A percentile compares a stretch with the other conserved stretches of the same genome.
phyloP scores from a whole-genome alignment of 192 early-diverging fungal species.

The Coemansia furcata region DNA sequence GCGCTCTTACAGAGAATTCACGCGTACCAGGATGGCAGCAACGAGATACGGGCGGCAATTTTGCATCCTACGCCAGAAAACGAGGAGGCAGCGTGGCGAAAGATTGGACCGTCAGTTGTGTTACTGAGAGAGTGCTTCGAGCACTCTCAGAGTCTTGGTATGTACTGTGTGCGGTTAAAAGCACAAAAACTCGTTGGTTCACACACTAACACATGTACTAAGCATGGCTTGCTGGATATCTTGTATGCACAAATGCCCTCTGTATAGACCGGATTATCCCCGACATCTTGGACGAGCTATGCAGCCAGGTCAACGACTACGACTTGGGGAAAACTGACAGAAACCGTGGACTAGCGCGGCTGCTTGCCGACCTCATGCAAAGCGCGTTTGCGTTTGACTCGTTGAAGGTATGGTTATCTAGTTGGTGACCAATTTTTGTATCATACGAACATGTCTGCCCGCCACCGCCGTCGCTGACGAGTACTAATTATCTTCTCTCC shows the following conservation, averaged over 20 bases:
- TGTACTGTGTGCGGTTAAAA: slow-evolving; percentile 11
- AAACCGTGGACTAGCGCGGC: slow-evolving; percentile 76
- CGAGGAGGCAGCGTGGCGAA: slow-evolving; percentile 87
- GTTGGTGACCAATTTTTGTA: not conserved
- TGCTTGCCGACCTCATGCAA: slow-evolving; percentile 80
- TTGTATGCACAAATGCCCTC: not conserved
- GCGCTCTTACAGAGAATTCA: slow-evolving; percentile 36
- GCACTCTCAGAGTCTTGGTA: slow-evolving; percentile 73
- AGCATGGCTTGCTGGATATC: not conserved
- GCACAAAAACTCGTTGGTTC: not conserved
- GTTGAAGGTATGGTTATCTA: slow-evolving; percentile 66
- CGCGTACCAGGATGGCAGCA: slow-evolving; percentile 37
- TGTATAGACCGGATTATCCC: slow-evolving; percentile 61
- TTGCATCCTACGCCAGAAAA: slow-evolving; percentile 76
- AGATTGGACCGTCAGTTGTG: slow-evolving; percentile 74
- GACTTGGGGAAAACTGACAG: slow-evolving; percentile 25
- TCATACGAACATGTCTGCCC: not conserved
- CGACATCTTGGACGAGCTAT: slow-evolving; percentile 65
- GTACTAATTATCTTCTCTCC: not conserved
- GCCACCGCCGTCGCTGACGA: not conserved
- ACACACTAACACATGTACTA: not conserved
- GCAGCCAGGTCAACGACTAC: slow-evolving; percentile 54
- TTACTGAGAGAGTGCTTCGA: slow-evolving; percentile 82
- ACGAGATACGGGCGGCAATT: slow-evolving; percentile 68
- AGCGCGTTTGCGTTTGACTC: slow-evolving; percentile 92